Conservation (phyloP, 176 grass and related monocot genomes). For the Aegilops speltoides region DNA sequence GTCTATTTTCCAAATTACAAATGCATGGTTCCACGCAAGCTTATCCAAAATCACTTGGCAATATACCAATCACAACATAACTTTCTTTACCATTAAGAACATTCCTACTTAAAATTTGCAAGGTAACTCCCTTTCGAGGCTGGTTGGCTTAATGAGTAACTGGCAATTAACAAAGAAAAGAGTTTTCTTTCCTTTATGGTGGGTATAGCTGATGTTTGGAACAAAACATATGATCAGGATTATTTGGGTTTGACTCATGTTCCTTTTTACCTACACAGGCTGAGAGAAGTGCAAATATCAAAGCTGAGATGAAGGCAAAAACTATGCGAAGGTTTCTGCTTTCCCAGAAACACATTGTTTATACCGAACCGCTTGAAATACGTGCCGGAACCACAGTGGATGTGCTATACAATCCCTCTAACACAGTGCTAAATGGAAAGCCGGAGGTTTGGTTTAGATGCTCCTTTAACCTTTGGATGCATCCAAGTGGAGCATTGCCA, state of each 20-base stretch:
- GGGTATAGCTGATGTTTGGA: constrained; percentile 3
- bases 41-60: neutral
- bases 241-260: constrained; percentile 21
- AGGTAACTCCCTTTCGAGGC: neutral
- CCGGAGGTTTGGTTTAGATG: constrained; percentile 81
- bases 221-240: neutral
- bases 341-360: constrained; percentile 93
- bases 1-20: neutral
- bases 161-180: constrained; percentile 1
- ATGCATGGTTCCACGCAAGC: neutral
- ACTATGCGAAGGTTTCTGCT: constrained; percentile 85
- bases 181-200: neutral
- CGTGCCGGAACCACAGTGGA: constrained; percentile 64
- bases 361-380: constrained; percentile 84
- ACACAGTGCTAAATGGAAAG: constrained; percentile 77
- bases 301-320: constrained; percentile 78
- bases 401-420: constrained; percentile 84
- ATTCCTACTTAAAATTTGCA: constrained; percentile 5
- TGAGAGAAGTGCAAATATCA: constrained; percentile 67
- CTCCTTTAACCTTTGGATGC: constrained; percentile 91
- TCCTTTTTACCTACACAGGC: constrained; percentile 45
- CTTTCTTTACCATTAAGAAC: neutral
- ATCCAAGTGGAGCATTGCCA: constrained; percentile 55
- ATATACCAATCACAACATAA: neutral
- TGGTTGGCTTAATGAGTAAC: neutral